These are phyloP conservation scores for Saraca asoca DNA, from an alignment of 331 rosid species.

Conservation along the genomic window DNA sequence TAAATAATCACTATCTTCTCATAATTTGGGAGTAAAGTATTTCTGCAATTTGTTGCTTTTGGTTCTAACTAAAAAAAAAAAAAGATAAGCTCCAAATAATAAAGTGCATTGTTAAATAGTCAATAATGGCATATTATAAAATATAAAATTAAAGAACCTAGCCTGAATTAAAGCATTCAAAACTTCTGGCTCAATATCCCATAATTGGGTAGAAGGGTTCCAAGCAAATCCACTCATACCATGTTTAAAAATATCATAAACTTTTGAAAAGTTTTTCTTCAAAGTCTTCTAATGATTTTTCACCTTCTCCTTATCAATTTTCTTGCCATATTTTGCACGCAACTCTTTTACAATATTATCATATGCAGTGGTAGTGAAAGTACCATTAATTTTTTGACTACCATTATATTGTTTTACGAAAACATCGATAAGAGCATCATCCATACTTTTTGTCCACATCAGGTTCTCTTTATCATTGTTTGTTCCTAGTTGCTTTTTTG, in stretches of 20 bases:
- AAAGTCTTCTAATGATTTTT: neutral
- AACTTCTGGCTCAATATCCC: too few relatives aligned
- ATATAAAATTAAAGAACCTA: neutral
- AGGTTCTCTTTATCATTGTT: neutral
- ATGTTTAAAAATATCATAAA: neutral
- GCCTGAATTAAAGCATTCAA: neutral
- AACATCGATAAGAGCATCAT: constrained; percentile 6
- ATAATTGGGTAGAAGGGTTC: too few relatives aligned
- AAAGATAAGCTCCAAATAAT: too few relatives aligned
- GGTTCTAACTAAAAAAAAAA: too few relatives aligned
- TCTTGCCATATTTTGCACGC: neutral
- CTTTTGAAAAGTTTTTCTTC: too few relatives aligned
- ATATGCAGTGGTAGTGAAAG: neutral
- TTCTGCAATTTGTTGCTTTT: too few relatives aligned
- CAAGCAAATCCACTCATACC: neutral
- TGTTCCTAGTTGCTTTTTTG: too few relatives aligned
- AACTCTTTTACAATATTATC: neutral
- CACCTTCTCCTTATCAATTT: neutral
- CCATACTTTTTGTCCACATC: neutral
- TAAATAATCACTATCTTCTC: neutral
- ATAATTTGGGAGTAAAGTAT: too few relatives aligned
- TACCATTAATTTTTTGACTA: too few relatives aligned
- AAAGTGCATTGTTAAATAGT: neutral
- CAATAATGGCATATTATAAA: neutral
- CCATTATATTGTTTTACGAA: neutral